Base-by-base conservation (phyloP, 768 basidiomycete genomes). In the Paxillus ammoniavirescens region DNA sequence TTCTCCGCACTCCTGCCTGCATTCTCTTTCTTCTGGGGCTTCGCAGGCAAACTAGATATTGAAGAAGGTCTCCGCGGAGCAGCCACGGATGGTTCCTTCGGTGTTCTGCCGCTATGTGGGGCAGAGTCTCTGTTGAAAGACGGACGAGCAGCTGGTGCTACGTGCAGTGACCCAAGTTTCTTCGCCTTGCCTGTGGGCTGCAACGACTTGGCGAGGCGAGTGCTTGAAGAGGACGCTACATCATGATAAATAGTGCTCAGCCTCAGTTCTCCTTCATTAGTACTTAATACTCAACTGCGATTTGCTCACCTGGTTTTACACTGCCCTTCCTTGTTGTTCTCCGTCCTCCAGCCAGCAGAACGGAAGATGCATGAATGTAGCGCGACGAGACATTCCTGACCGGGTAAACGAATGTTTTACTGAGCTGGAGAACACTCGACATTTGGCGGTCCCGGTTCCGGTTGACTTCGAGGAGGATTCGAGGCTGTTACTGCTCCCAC, bases 161-260 rank as follows among this genome's bases (percentile, higher is more conserved):
- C 51, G 26, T 69, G 65, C 8, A 71, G 37, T 8, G 59, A 61
- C 9, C 67, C 66, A 8, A 66, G 57, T 42, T 55, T 64, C 36
- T 66, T 66, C 6, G 64, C 60, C 38, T 49, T 66, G 3, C 64
- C 64, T 7, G 53, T 58, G 1, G 66, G 64, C n/a, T 70, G 52
- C 37, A 71, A 47, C 10, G 66, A 67, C 47, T 59, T 56, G 44
- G 65, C 65, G 5, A 68, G 67, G 8, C 69, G 65, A 6, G n/a
- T 55, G 52, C 58, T 67, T 3, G 66, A 61, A 1, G 67, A 56
- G 15, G 66, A 55, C 26, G 26, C 65, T 67, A 45, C 40, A 7
- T 26, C 33, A 23, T 44, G 18, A 52, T 38, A 1, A 51, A 54
- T 12, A 28, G 26, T 2, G 2, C 13, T 4, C 1, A 8, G 23